phyloP scores from a whole-genome alignment of 1,139 yeast species.

The Lodderomyces margitis region DNA sequence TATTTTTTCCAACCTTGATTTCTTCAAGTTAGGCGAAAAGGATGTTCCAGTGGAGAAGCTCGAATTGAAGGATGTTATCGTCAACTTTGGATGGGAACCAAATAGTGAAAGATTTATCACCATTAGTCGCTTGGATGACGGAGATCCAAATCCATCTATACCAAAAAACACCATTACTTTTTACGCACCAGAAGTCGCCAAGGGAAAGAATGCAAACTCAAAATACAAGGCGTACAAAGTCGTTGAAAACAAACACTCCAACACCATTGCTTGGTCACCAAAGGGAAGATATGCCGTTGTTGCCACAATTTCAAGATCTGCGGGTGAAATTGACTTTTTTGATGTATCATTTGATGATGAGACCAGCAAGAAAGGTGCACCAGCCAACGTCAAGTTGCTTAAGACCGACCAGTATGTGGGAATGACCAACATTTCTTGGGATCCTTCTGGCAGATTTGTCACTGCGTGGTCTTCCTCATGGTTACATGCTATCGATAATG shows the following conservation, averaged over 20 bases:
- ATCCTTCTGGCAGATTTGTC: conserved; percentile 89
- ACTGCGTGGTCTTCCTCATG: conserved; percentile 87
- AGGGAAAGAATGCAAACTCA: conserved; percentile 77
- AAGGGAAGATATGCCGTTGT: conserved; percentile 85
- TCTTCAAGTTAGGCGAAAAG: conserved; percentile 82
- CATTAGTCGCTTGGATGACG: conserved; percentile 65
- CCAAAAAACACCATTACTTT: conserved; percentile 74
- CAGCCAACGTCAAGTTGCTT: conserved; percentile 62
- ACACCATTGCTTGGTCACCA: conserved; percentile 87
- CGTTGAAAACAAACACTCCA: conserved; percentile 63
- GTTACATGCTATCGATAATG: conserved; percentile 85
- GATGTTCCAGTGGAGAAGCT: conserved; percentile 94
- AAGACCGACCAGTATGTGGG: conserved; percentile 69
- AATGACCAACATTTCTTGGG: conserved; percentile 88
- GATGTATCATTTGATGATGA: conserved; percentile 85
- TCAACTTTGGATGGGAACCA: conserved; percentile 96
- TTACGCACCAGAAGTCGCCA: conserved; percentile 88
- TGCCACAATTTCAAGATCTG: conserved; percentile 64
- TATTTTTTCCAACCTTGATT: conserved; percentile 86
- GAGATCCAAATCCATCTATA: conserved; percentile 63
- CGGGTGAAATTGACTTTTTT: conserved; percentile 77
- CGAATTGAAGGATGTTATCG: conserved; percentile 86
- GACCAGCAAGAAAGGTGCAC: conserved; percentile 37
- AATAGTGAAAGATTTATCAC: conserved; percentile 81
- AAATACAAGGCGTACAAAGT: conserved; percentile 42